Base-by-base conservation (phyloP, 2,329 filamentous ascomycete species). In the Alternaria sp. region DNA sequence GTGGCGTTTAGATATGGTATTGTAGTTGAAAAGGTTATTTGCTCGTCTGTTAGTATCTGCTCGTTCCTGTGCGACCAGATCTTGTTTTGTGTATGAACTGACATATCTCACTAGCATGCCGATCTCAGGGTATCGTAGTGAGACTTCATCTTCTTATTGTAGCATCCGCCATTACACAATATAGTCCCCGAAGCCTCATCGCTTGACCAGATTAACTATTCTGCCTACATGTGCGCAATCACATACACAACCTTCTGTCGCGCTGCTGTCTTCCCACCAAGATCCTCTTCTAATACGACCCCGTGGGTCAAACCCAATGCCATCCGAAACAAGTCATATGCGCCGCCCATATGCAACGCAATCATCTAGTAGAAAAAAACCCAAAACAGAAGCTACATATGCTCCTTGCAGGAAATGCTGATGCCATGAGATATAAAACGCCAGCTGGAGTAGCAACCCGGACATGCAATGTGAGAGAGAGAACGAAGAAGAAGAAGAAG, bases 121-220 rank as follows among this genome's bases (percentile, higher is more conserved):
- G 30, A 15, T 15, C 6, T 33, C 30, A 15, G 30, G 6, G 30
- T 33, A 33, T 33, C 8, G n/a, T 5, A 6, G 37, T 45, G 43
- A 20, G 28, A 55, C 53, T 37, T 61, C 25, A 15, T 51, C 37
- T 54, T 50, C 26, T 54, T 53, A 25, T 41, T 37, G 30, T 53
- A 37, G 30, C 41, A 25, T 41, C 50, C 53, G 46, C 43, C 43
- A 56, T 56, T 56, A 60, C 44, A 56, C 43, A 50, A 41, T 56
- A 56, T 55, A 49, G 15, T 55, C 8, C n/a, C 6, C n/a, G 11
- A 21, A 28, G 37, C 33, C 25, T 2, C 33, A 15, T 20, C 18
- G 33, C 53, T 25, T 44, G 11, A 30, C 37, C 23, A 45, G 33
- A 37, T 26, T 28, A 12, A 44, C 53, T 28, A 50, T 18, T 20